phyloP scores from a whole-genome alignment of 164 flowering plant genomes.

The Umbilicus rupestris region DNA sequence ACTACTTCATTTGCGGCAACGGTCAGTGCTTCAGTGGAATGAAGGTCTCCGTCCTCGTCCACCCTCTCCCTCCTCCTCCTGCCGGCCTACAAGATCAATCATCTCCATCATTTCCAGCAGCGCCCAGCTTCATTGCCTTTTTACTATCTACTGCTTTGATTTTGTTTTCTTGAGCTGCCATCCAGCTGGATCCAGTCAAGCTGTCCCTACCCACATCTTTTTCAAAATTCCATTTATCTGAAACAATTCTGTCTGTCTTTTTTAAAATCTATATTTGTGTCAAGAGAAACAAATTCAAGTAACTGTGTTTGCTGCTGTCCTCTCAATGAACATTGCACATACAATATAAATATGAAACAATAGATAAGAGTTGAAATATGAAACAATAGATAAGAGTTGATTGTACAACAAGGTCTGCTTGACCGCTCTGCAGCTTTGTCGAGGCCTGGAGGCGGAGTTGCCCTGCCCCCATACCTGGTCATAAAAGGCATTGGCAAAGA shows the following conservation, averaged over 20 bases:
- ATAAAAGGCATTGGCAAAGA: not conserved
- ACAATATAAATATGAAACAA: not conserved
- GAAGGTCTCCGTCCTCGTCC: constrained; percentile 69
- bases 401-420: not conserved
- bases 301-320: constrained; percentile 1
- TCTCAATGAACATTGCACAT: not conserved
- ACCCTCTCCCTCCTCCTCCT: constrained; percentile 41
- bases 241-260: no score
- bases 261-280: no score
- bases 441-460: not conserved
- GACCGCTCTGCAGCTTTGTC: not conserved
- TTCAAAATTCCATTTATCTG: no score
- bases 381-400: not conserved
- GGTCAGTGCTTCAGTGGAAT: constrained; percentile 65
- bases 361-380: not conserved
- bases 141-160: not conserved
- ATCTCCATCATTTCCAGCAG: not conserved
- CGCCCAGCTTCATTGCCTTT: not conserved
- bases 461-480: not conserved
- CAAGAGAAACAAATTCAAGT: no score
- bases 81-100: constrained; percentile 11
- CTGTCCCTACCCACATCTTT: not conserved
- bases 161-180: not conserved
- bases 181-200: not conserved
- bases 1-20: constrained; percentile 62